Percentiles rank a stretch among this genome's conserved stretches.
These are phyloP conservation scores for Trebouxia sp. DNA, from an alignment of 139 green algal species.

Conservation along the genomic window DNA sequence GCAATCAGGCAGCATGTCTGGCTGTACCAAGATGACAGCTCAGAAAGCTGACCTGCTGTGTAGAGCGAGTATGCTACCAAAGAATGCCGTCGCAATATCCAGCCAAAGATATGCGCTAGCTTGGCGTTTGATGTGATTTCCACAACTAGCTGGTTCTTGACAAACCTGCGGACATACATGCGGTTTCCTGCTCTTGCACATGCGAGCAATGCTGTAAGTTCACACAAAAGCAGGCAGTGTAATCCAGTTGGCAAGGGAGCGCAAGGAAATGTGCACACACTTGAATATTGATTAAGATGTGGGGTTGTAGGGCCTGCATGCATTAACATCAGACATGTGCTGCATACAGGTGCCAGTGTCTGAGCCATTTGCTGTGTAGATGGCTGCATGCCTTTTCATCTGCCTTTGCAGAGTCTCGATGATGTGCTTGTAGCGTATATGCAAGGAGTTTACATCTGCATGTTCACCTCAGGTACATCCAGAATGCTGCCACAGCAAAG, in stretches of 20 bases:
- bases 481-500: conserved; percentile 89
- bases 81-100: conserved; percentile 73
- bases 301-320: too few species aligned
- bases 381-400: too few species aligned
- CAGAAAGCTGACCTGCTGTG: conserved; percentile 63
- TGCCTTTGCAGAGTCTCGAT: too few species aligned
- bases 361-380: too few species aligned
- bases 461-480: conserved; percentile 82
- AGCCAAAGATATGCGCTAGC: conserved; percentile 62
- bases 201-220: too few species aligned
- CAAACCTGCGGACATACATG: conserved; percentile 64
- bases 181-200: too few species aligned
- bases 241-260: not conserved
- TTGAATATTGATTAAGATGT: too few species aligned
- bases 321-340: not conserved
- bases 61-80: conserved; percentile 84
- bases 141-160: conserved; percentile 86
- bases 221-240: too few species aligned
- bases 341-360: not conserved
- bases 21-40: too few species aligned
- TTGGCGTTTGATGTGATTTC: conserved; percentile 64
- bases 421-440: too few species aligned
- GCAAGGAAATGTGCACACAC: not conserved
- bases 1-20: too few species aligned
- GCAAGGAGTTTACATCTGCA: not conserved